phyloP scores from a whole-genome alignment of 2,329 filamentous ascomycete species.

The Trichoderma sp. region DNA sequence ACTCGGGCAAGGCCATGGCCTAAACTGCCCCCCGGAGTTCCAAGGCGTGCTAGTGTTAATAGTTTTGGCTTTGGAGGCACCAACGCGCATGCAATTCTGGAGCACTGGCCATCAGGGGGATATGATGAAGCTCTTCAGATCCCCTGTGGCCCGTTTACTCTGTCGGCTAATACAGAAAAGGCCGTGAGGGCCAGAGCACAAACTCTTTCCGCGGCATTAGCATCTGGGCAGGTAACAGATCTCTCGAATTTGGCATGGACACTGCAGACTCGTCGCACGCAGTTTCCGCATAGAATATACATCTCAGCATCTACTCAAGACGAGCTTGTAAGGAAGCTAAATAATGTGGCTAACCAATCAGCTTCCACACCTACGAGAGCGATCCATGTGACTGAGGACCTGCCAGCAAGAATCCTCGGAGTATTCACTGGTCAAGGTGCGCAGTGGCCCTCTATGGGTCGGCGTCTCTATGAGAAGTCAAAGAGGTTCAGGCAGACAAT shows the following conservation, averaged over 20 bases:
- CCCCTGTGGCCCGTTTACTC: neutral
- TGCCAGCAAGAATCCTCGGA: neutral
- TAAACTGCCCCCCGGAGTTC: neutral
- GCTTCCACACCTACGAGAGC: neutral
- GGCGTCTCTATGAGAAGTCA: conserved; percentile 30
- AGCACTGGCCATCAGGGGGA: neutral
- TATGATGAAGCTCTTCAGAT: neutral
- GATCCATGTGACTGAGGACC: neutral
- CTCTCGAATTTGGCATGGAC: neutral
- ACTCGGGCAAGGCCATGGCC: conserved; percentile 35
- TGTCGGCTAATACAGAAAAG: neutral
- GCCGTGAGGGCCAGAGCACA: neutral
- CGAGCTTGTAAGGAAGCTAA: neutral
- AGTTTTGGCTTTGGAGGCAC: conserved; percentile 48
- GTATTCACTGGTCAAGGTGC: conserved; percentile 25
- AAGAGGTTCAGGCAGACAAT: neutral
- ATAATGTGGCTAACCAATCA: neutral
- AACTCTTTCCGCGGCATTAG: neutral
- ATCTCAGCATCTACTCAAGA: neutral
- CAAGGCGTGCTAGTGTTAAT: conserved; percentile 36
- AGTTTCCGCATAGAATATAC: neutral
- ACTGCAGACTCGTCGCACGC: neutral
- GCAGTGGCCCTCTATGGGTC: conserved; percentile 26
- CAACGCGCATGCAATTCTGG: conserved; percentile 49
- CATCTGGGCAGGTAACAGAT: neutral